Evolutionary conservation across 306 rosid genomes (phyloP).

Genomic region (Prunus mira): DNA sequence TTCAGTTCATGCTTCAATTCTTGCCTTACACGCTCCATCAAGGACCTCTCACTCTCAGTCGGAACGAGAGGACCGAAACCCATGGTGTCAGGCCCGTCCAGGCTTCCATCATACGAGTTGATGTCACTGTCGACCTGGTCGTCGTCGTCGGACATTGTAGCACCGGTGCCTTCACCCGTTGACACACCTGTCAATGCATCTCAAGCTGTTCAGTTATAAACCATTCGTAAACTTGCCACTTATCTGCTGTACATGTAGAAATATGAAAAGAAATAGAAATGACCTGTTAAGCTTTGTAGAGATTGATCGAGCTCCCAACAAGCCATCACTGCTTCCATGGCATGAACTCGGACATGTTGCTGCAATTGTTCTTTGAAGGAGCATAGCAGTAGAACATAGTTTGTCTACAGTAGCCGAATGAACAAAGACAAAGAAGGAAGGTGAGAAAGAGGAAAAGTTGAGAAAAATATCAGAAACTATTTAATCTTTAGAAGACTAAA

Average conservation of each 20-base stretch:
- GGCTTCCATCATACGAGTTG: constrained; percentile 59
- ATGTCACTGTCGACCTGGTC: constrained; percentile 74
- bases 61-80: constrained; percentile 92
- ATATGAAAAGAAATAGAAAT: not conserved
- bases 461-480: not conserved
- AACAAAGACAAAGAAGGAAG: not conserved
- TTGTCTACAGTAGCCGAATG: constrained; percentile 42
- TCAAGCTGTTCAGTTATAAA: not conserved
- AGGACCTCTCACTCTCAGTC: constrained; percentile 84
- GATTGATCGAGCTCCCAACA: constrained; percentile 93
- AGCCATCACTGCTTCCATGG: constrained; percentile 95
- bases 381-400: constrained; percentile 69
- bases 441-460: not conserved
- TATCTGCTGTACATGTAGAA: no score
- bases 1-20: constrained; percentile 79
- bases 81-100: constrained; percentile 68
- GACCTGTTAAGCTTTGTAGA: constrained; percentile 85
- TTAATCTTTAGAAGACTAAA: not conserved
- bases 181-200: constrained; percentile 59
- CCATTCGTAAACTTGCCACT: not conserved
- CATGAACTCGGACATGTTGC: constrained; percentile 85
- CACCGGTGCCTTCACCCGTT: constrained; percentile 83
- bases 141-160: constrained; percentile 90
- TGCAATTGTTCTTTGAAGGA: constrained; percentile 85
- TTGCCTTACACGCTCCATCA: constrained; percentile 92